Evolutionary conservation across 768 basidiomycete genomes (phyloP).

Genomic region (Collybia mongolica): DNA sequence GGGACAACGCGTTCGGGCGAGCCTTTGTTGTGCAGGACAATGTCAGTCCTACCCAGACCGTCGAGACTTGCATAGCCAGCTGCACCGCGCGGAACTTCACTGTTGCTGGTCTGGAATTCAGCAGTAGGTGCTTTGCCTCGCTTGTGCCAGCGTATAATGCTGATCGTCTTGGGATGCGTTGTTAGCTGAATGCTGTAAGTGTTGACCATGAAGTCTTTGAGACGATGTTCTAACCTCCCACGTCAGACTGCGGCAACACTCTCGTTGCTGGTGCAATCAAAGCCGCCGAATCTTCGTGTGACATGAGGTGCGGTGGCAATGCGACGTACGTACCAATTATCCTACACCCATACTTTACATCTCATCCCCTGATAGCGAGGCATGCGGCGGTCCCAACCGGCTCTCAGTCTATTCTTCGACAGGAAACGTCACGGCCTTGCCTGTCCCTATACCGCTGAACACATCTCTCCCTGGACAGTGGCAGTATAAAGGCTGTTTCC

Average conservation of each 20-base stretch:
- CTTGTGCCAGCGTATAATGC: conserved; percentile 1
- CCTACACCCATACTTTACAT: not conserved
- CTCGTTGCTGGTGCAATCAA: conserved; percentile 59
- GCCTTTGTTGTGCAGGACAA: conserved; percentile 36
- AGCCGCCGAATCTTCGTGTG: conserved; percentile 53
- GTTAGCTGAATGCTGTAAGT: conserved; percentile 46
- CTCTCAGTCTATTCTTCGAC: conserved; percentile 66
- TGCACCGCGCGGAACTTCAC: conserved; percentile 60
- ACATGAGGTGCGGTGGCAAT: conserved; percentile 74
- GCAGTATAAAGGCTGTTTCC: conserved; percentile 65
- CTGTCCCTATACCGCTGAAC: conserved; percentile 57
- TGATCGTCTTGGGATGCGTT: conserved; percentile 2
- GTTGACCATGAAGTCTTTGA: no score
- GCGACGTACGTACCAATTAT: conserved; percentile 41
- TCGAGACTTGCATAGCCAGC: conserved; percentile 58
- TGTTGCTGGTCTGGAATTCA: conserved; percentile 70
- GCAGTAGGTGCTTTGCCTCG: conserved; percentile 34
- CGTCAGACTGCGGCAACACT: conserved; percentile 68
- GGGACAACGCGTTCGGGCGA: conserved; percentile 65
- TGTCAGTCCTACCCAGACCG: conserved; percentile 40
- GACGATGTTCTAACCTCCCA: not conserved
- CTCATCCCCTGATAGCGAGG: conserved; percentile 37
- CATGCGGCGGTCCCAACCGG: conserved; percentile 72
- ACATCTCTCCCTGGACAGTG: conserved; percentile 63
- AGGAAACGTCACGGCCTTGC: conserved; percentile 47